These are phyloP conservation scores for Emergomyces pasteurianus DNA, from an alignment of 2,329 filamentous ascomycete genomes.

Conservation along the genomic window DNA sequence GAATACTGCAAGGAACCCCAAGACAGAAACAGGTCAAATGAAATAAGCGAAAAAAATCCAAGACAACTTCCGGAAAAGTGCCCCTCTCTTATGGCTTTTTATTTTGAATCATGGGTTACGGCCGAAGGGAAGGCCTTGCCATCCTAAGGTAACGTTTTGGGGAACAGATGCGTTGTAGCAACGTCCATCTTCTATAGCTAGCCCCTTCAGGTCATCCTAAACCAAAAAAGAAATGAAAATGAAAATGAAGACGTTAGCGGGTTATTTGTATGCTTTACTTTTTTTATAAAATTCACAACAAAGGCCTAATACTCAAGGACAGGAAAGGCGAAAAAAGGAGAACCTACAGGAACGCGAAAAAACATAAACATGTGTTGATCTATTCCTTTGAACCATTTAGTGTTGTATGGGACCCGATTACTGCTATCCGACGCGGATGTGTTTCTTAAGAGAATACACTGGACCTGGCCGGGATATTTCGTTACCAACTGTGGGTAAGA, in stretches of 20 bases:
- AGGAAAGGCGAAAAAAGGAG: not conserved
- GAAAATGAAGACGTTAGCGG: not conserved
- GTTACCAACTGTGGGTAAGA: slow-evolving; percentile 46
- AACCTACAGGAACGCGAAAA: slow-evolving; percentile 48
- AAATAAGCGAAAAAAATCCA: too few relatives aligned
- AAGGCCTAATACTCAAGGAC: not conserved
- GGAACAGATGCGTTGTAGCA: slow-evolving; percentile 53
- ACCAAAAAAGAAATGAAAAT: not conserved
- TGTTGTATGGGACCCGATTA: slow-evolving; percentile 65
- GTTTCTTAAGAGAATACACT: slow-evolving; percentile 68
- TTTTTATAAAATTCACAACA: not conserved
- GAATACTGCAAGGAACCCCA: not conserved
- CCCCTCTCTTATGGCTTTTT: too few relatives aligned
- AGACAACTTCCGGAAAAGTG: too few relatives aligned
- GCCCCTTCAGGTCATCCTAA: slow-evolving; percentile 49
- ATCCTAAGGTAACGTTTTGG: slow-evolving; percentile 61
- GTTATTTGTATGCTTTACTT: not conserved
- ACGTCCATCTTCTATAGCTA: slow-evolving; percentile 56
- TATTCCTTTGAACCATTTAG: slow-evolving; percentile 55
- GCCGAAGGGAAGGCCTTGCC: slow-evolving; percentile 37
- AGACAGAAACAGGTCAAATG: not conserved
- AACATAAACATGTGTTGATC: slow-evolving; percentile 65
- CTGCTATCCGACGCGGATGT: slow-evolving; percentile 55
- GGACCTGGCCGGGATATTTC: slow-evolving; percentile 58
- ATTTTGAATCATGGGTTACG: not conserved